Evolutionary conservation across 2,329 filamentous ascomycete genomes (phyloP), one percentile per base, ranked within the genome.

Genomic region (Fusarium nematophilum): DNA sequence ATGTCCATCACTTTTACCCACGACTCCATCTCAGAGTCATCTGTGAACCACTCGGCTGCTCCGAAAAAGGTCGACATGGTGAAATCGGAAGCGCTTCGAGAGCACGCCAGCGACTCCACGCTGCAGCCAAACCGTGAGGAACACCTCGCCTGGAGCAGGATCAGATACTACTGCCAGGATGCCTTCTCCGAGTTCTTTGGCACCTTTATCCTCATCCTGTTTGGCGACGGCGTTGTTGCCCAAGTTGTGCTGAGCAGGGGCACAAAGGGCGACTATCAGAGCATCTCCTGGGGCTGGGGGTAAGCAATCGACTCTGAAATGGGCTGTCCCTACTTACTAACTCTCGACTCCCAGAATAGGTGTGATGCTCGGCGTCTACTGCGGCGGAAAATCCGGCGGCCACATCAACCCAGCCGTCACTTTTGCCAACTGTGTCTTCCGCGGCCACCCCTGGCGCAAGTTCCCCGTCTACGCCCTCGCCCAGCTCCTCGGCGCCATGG

Each of bases 391-490:
- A 65, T 87, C 84, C 4, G 89, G 88, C 7, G 87, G 84, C 1
- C 89, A 90, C 68, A 78, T 92, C 63, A 89, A 89, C 68, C 87
- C 89, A 1, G 89, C 87, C n/a, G 83, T 92, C 13, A 91, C 89
- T 2, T 80, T 92, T 23, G 81, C 84, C 56, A 89, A 87, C 73
- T 91, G 89, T 68, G 73, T 92, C 40, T 90, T 84, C 72, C 86
- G 89, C 48, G 83, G 85, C 48, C 82, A 90, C 23, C 87, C 89
- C 6, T 91, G 88, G 86, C 81, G 84, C 37, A 86, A 89, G 31
- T 86, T 91, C 59, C 89, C 88, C 2, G 73, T 88, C n/a, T 92
- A 92, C 72, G 77, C 84, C 30, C 50, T 87, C 2, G 85, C 88
- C 0, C 89, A 92, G 69, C 65, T 88, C 5, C 80, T 92, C 0